Evolutionary conservation across 441 rosid species (phyloP), one percentile per base, ranked within the genome.

Genomic region (Flueggea neowawraea): DNA sequence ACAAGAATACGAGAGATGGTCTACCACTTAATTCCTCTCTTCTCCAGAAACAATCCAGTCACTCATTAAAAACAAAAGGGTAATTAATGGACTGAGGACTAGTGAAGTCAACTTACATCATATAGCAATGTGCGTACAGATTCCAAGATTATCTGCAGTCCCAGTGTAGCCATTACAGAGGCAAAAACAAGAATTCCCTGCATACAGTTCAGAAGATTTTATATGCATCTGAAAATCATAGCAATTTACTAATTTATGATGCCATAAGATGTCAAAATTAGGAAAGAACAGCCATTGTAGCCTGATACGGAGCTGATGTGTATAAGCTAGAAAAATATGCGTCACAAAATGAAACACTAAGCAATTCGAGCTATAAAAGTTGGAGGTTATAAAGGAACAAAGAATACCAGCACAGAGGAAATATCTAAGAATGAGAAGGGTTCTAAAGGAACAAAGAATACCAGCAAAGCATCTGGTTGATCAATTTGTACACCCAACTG

Each of bases 141-240:
- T 75, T 93, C 98, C 88, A 90, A 77, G 71, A 93, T 93, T 59
- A 93, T 93, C 78, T 93, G 97, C 79, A 93, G 82, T 57, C 98
- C 98, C 58, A 93, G 88, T 67, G 97, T 93, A 49, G 98, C 98
- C 98, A 93, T 93, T 62, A 90, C 97, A 55, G 96, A 93, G 66
- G 98, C 98, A 79, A 93, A 93, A 54, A 93, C 98, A 68, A 93
- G 96, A 76, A 93, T 90, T 55, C 98, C 98, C 98, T 93, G 83
- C 68, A 58, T 13, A 73, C 33, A 58, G 65, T 62, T 60, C 52
- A 52, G 28, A 56, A 56, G 52, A 63, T 51, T 33, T 41, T 5
- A 12, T 31, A 43, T 52, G 6, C 41, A 36, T 36, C 41, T 36
- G 9, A 36, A 33, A 58, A 31, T 13, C 22, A 55, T 6, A 54